phyloP scores from a whole-genome alignment of 768 basidiomycete species.

The Suillus variegatus region DNA sequence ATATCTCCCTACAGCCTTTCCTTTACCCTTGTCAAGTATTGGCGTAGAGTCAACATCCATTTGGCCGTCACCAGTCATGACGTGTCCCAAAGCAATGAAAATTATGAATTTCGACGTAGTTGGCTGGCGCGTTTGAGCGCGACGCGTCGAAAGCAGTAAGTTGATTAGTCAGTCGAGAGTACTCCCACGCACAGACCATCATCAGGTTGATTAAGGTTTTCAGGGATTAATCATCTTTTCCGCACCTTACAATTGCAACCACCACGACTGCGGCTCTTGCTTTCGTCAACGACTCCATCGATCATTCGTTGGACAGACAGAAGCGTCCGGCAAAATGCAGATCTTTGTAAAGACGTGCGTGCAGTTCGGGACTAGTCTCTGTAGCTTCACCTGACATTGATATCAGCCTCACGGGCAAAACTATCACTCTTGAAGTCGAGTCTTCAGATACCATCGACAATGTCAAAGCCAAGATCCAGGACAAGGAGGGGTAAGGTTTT shows the following conservation, averaged over 20 bases:
- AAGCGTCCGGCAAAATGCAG: conserved; percentile 84
- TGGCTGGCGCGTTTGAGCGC: background rate
- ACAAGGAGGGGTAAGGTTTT: conserved; percentile 83
- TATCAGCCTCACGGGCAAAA: conserved; percentile 94
- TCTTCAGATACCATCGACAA: conserved; percentile 97
- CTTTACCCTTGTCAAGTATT: conserved; percentile 45
- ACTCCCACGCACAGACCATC: conserved; percentile 47
- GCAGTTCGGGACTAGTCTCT: background rate
- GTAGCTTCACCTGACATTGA: conserved; percentile 8
- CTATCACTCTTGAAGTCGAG: conserved; percentile 97
- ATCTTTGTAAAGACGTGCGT: conserved; percentile 97
- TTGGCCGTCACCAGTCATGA: conserved; percentile 61
- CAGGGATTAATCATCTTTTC: conserved; percentile 18
- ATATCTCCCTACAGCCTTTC: conserved; percentile 56
- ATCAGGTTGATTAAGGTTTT: conserved; percentile 36
- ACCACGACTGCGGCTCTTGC: conserved; percentile 52
- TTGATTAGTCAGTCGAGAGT: conserved; percentile 22
- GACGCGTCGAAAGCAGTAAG: conserved; percentile 4
- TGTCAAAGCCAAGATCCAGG: conserved; percentile 97
- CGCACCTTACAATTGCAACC: conserved; percentile 11
- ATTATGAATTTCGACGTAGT: background rate
- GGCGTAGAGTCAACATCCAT: conserved; percentile 44
- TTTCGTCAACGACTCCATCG: conserved; percentile 95
- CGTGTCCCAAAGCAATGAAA: conserved; percentile 1
- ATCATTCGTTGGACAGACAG: conserved; percentile 87